Evolutionary conservation across 169 alveolate genomes (phyloP), one percentile per base, ranked within the genome.

Genomic region (Haemoproteus tartakovskyi): DNA sequence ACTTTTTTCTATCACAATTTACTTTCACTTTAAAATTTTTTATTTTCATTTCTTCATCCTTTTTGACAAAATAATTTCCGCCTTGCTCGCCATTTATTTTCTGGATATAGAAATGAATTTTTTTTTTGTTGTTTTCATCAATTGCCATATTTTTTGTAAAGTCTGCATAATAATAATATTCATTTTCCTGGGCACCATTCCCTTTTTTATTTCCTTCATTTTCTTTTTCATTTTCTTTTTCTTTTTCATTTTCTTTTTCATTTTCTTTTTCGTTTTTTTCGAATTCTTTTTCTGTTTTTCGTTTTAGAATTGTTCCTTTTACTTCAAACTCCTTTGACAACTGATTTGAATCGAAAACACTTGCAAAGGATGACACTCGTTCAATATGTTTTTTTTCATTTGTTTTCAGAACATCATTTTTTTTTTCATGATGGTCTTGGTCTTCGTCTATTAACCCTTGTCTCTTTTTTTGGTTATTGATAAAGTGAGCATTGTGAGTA

Each of bases 401-500:
- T 50, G 8, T 22, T 50, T 3, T 3, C n/a, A 8, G 51, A 3
- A 8, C 51, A 3, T 11, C 19, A 3, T 21, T 8, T 11, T 8
- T 11, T 41, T 21, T 21, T 41, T 21, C 54, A 9, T 29, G n/a
- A 0, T 37, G 16, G 12, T 29, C 43, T 27, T 16, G 16, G 2
- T 9, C n/a, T 22, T 19, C 16, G 3, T 61, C 21, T 12, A 16
- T 12, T 24, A 12, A 26, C 11, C 14, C 5, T n/a, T 6, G 5
- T 24, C 37, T 12, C 21, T 50, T 16, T 14, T n/a, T n/a, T n/a
- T n/a, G n/a, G n/a, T n/a, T 24, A 4, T 67, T 54, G 14, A 4
- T 6, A 40, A 67, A 67, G 50, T 67, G 62, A 4, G 26, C 29
- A 46, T 67, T 67, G 22, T 67, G 82, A 14, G 82, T 67, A 16